Evolutionary conservation across 768 basidiomycete genomes (phyloP).

Genomic region (Suillus placidus): DNA sequence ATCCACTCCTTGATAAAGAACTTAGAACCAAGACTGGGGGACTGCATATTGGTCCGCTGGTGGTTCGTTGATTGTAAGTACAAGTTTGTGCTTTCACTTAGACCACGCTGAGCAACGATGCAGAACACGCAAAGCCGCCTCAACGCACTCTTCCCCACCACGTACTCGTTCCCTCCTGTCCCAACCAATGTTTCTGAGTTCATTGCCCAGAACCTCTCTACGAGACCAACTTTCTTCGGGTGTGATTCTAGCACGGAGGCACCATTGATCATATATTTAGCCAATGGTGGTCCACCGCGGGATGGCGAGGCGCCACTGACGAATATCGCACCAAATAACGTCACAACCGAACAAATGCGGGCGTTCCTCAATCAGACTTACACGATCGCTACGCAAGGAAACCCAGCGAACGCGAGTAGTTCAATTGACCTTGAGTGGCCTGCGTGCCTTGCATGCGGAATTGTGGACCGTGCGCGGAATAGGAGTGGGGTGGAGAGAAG

Average conservation of each 20-base stretch:
- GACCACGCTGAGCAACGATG: background rate
- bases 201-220: slow-evolving; percentile 31
- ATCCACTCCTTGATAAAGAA: background rate
- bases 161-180: slow-evolving; percentile 20
- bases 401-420: slow-evolving; percentile 27
- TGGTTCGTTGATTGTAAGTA: slow-evolving; percentile 13
- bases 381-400: slow-evolving; percentile 41
- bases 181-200: slow-evolving; percentile 23
- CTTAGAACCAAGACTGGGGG: slow-evolving; percentile 14
- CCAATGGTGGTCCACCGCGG: slow-evolving; percentile 46
- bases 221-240: slow-evolving; percentile 40
- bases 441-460: slow-evolving; percentile 48
- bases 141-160: slow-evolving; percentile 13
- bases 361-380: slow-evolving; percentile 46
- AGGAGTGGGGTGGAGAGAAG: slow-evolving; percentile 12
- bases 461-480: slow-evolving; percentile 43
- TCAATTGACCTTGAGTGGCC: slow-evolving; percentile 39
- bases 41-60: slow-evolving; percentile 16
- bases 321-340: slow-evolving; percentile 28
- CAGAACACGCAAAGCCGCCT: slow-evolving; percentile 14
- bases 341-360: slow-evolving; percentile 31
- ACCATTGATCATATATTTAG: slow-evolving; percentile 56
- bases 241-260: slow-evolving; percentile 34
- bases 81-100: background rate
- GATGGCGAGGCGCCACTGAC: slow-evolving; percentile 38